Conservation (phyloP, 495 filamentous ascomycete genomes). For the Aspergillus hancockii region DNA sequence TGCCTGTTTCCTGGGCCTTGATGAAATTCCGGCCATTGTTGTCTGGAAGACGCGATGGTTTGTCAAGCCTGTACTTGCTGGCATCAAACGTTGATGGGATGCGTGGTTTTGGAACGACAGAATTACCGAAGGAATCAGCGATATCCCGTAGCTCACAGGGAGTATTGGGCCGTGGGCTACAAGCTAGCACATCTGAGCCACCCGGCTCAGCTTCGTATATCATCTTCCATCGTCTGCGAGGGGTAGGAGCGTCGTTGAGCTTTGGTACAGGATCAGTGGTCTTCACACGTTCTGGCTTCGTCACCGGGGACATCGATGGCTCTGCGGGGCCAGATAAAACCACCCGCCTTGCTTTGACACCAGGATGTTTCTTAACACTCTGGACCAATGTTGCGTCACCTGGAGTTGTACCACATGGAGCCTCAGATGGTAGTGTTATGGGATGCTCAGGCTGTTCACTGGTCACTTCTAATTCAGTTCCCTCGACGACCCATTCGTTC, state of each 20-base stretch:
- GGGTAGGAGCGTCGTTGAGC: background rate
- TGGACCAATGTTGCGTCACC: background rate
- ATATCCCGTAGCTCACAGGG: background rate
- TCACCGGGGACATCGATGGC: background rate
- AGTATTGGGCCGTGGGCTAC: background rate
- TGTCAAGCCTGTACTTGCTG: constrained; percentile 19
- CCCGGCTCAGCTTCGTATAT: constrained; percentile 10
- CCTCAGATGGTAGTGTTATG: background rate
- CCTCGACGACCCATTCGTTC: constrained; percentile 26
- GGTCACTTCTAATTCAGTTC: constrained; percentile 10
- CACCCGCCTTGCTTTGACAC: constrained; percentile 19
- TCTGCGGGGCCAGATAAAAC: background rate
- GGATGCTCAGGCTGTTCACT: background rate
- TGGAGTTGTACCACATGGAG: background rate
- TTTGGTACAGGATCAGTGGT: background rate
- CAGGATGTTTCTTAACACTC: constrained; percentile 17
- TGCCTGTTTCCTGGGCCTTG: background rate
- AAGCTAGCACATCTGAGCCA: background rate
- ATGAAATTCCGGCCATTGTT: background rate
- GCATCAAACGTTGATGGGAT: constrained; percentile 15
- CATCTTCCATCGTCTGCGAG: constrained; percentile 26
- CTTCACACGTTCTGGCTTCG: background rate
- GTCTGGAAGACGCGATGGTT: background rate
- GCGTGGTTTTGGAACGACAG: background rate
- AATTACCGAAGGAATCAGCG: background rate